Evolutionary conservation across 495 filamentous ascomycete species (phyloP).

Genomic region (Hypoxylon intermedium): DNA sequence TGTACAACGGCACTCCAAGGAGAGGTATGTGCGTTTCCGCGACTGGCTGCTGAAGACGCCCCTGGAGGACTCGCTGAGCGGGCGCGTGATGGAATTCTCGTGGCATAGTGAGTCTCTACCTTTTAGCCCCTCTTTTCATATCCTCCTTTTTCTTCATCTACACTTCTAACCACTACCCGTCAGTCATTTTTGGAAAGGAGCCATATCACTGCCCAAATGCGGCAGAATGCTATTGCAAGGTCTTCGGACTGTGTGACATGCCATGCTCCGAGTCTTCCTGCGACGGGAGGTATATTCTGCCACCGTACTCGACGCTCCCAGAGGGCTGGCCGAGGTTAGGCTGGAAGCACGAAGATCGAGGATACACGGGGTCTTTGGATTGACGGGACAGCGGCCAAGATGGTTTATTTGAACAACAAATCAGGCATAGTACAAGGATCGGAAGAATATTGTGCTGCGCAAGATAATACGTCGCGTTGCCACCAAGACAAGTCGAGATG

Average conservation of each 20-base stretch:
- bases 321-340: constrained; percentile 48
- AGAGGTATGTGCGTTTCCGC: constrained; percentile 63
- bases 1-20: constrained; percentile 55
- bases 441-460: no score
- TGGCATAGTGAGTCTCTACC: constrained; percentile 71
- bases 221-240: constrained; percentile 67
- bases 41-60: constrained; percentile 68
- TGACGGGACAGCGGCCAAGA: neutral
- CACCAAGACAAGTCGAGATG: no score
- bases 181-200: constrained; percentile 50
- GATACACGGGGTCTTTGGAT: constrained; percentile 16
- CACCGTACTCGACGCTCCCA: constrained; percentile 42
- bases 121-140: neutral
- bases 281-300: constrained; percentile 43
- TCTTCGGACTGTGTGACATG: constrained; percentile 66
- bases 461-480: no score
- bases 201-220: constrained; percentile 65
- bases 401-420: no score
- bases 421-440: no score
- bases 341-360: constrained; percentile 43
- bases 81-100: constrained; percentile 72
- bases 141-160: neutral
- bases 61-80: constrained; percentile 63
- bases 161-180: constrained; percentile 18
- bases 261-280: constrained; percentile 38